A percentile compares a stretch with the other conserved stretches of the same genome.
phyloP scores from a whole-genome alignment of 73 alveolate species.

The Paramecium primaurelia region DNA sequence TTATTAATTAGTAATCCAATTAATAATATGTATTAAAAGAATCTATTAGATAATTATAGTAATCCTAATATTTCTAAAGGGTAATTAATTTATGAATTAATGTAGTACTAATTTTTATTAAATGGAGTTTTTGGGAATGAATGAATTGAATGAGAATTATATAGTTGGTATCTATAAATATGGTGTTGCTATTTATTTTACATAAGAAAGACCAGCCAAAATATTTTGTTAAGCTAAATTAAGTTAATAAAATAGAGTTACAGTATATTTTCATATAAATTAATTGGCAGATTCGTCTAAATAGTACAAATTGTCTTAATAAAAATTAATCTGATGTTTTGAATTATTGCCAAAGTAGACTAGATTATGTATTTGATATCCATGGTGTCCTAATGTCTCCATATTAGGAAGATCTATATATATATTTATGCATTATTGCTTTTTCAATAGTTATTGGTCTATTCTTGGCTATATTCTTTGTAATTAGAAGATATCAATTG shows the following conservation, averaged over 20 bases:
- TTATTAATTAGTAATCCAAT: not conserved
- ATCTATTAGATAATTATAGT: not conserved
- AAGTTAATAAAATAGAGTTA: not conserved
- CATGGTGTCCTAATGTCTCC: not conserved
- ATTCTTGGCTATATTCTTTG: not conserved
- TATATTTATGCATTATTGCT: not conserved
- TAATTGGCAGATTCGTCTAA: not conserved
- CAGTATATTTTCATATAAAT: not conserved
- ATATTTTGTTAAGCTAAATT: not conserved
- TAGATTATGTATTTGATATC: not conserved
- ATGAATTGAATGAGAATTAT: not conserved
- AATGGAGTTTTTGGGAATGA: not conserved
- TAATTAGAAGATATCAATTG: not conserved
- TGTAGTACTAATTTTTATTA: not conserved
- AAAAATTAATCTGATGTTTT: not conserved
- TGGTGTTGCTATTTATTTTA: not conserved
- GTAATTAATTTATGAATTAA: not conserved
- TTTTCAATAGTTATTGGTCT: not conserved
- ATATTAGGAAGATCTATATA: not conserved
- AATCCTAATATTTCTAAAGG: not conserved
- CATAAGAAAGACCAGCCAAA: not conserved
- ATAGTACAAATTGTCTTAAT: not conserved
- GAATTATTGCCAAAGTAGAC: not conserved
- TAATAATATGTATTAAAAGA: not conserved
- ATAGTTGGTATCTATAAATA: not conserved